Evolutionary conservation across 2,329 filamentous ascomycete genomes (phyloP).

Genomic region (Beauveria rudraprayagi): DNA sequence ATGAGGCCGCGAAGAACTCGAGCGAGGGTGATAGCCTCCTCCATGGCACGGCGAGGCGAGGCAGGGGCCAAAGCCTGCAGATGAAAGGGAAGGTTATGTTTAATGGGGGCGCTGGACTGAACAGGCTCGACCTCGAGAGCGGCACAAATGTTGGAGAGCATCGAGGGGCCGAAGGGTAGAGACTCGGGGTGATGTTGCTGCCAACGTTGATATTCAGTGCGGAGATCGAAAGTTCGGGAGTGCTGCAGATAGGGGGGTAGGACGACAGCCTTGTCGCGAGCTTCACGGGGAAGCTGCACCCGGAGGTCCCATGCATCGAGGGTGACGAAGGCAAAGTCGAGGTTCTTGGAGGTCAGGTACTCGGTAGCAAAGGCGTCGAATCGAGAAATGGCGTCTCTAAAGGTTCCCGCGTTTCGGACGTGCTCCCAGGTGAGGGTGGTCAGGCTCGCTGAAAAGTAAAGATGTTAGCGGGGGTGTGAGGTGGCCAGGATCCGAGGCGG

Average conservation of each 20-base stretch:
- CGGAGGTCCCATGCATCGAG: conserved; percentile 97
- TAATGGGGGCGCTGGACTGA: conserved; percentile 94
- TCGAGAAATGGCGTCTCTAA: conserved; percentile 90
- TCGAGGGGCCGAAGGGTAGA: conserved; percentile 89
- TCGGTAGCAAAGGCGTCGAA: conserved; percentile 93
- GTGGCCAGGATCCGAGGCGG: not conserved
- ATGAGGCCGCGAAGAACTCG: conserved; percentile 88
- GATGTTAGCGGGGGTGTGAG: conserved; percentile 8
- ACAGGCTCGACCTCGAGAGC: conserved; percentile 97
- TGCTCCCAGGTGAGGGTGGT: conserved; percentile 99
- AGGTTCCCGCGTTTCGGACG: conserved; percentile 92
- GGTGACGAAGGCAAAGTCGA: conserved; percentile 97
- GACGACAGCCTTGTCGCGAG: conserved; percentile 95
- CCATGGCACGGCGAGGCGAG: conserved; percentile 91
- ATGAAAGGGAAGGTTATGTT: conserved; percentile 97
- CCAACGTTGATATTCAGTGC: conserved; percentile 97
- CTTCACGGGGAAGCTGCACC: conserved; percentile 93
- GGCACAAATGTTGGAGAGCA: conserved; percentile 94
- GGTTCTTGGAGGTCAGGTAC: conserved; percentile 80
- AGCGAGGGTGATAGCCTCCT: conserved; percentile 90
- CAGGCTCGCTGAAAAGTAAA: conserved; percentile 63
- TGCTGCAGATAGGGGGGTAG: conserved; percentile 95
- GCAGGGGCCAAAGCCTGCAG: conserved; percentile 91
- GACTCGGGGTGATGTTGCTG: conserved; percentile 98
- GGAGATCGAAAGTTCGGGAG: conserved; percentile 91